These are phyloP conservation scores for Paracoccidioides brasiliensis DNA, from an alignment of 2,329 filamentous ascomycete genomes.

Conservation along the genomic window DNA sequence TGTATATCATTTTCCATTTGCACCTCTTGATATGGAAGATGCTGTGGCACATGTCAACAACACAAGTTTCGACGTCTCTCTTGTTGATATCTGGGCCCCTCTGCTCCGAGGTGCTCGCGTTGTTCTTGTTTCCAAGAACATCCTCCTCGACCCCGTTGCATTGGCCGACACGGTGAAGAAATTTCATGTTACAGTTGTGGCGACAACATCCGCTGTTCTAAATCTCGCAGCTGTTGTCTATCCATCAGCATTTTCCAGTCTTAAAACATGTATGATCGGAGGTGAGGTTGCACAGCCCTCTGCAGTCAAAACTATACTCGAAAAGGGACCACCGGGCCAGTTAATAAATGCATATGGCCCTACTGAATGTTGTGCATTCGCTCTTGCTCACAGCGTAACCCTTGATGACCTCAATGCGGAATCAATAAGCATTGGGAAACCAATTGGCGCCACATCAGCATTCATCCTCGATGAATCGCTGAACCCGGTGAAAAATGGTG, in stretches of 20 bases:
- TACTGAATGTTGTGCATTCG: conserved; percentile 15
- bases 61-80: conserved; percentile 16
- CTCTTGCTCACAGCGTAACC: conserved; percentile 10
- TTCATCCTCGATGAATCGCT: conserved; percentile 10
- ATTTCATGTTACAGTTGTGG: conserved; percentile 10
- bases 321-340: conserved; percentile 9
- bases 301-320: conserved; percentile 10
- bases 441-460: conserved; percentile 5
- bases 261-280: conserved; percentile 9
- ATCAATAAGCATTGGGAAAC: conserved; percentile 2
- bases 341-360: conserved; percentile 17
- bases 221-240: conserved; percentile 9
- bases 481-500: conserved; percentile 5
- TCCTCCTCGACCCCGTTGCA: conserved; percentile 7
- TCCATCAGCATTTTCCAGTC: conserved; percentile 8
- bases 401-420: conserved; percentile 7
- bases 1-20: conserved; percentile 11
- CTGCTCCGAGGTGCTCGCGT: conserved; percentile 12
- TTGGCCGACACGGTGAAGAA: conserved; percentile 5
- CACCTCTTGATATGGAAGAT: conserved; percentile 8
- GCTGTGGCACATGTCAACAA: conserved; percentile 14
- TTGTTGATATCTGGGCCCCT: conserved; percentile 17
- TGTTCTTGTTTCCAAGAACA: conserved; percentile 8
- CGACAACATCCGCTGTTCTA: conserved; percentile 11
- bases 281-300: conserved; percentile 13